A percentile compares a stretch with the other conserved stretches of the same genome.
Conservation (phyloP, 2,329 filamentous ascomycete genomes). For the Nigrospora osmanthi region DNA sequence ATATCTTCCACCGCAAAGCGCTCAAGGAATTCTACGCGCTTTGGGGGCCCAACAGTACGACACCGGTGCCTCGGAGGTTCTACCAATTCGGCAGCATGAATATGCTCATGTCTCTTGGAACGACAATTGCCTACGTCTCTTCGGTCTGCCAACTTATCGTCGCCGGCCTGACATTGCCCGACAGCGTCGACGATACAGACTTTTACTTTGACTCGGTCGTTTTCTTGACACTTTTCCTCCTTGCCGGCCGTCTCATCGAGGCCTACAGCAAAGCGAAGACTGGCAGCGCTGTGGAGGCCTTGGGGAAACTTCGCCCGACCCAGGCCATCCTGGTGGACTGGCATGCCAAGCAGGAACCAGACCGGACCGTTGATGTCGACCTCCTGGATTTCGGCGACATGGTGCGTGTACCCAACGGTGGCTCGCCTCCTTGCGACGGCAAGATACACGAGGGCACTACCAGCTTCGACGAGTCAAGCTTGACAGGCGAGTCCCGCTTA, state of each 20-base stretch:
- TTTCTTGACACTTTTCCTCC: slow-evolving; percentile 82
- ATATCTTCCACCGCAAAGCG: slow-evolving; percentile 74
- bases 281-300: slow-evolving; percentile 73
- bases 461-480: slow-evolving; percentile 80
- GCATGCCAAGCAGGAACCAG: slow-evolving; percentile 25
- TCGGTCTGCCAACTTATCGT: slow-evolving; percentile 73
- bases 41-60: slow-evolving; percentile 69
- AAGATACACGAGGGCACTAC: slow-evolving; percentile 53
- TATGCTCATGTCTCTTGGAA: slow-evolving; percentile 82
- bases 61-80: slow-evolving; percentile 67
- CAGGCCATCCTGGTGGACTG: slow-evolving; percentile 63
- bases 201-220: slow-evolving; percentile 92
- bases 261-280: slow-evolving; percentile 88
- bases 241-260: slow-evolving; percentile 68
- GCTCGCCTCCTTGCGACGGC: slow-evolving; percentile 81
- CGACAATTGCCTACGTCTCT: slow-evolving; percentile 78
- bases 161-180: slow-evolving; percentile 36
- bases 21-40: slow-evolving; percentile 70
- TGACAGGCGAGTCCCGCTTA: slow-evolving; percentile 70
- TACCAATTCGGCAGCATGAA: slow-evolving; percentile 98
- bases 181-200: slow-evolving; percentile 36
- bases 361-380: slow-evolving; percentile 47
- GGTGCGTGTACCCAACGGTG: slow-evolving; percentile 69
- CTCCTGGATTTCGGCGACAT: slow-evolving; percentile 67
- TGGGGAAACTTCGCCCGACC: slow-evolving; percentile 70